Percentiles rank a stretch among this genome's conserved stretches.
Evolutionary conservation across 2,329 filamentous ascomycete species (phyloP).

Genomic region (Fusarium sterilihyphosum): DNA sequence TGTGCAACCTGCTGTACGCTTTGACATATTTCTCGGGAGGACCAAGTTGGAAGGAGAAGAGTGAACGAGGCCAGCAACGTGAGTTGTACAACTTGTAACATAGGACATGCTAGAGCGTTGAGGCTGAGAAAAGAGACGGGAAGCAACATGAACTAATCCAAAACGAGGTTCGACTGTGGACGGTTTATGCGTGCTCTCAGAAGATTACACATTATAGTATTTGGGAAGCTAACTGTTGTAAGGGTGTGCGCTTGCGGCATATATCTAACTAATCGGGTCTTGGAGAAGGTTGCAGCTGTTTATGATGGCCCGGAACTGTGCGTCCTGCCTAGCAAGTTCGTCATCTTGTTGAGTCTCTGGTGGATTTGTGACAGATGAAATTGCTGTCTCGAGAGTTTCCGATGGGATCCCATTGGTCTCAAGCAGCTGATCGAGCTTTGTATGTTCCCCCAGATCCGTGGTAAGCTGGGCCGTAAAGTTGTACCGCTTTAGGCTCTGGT

Average conservation of each 20-base stretch:
- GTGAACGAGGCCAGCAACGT: slow-evolving; percentile 23
- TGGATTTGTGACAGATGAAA: slow-evolving; percentile 55
- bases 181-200: slow-evolving; percentile 11
- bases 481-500: slow-evolving; percentile 72
- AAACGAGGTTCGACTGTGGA: slow-evolving; percentile 15
- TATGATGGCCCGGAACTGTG: slow-evolving; percentile 57
- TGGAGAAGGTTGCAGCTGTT: slow-evolving; percentile 52
- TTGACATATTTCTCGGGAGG: not conserved
- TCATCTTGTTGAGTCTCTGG: slow-evolving; percentile 23
- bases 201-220: slow-evolving; percentile 20
- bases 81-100: slow-evolving; percentile 18
- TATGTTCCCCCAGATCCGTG: slow-evolving; percentile 51
- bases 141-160: slow-evolving; percentile 18
- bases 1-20: slow-evolving; percentile 22
- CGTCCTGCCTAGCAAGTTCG: slow-evolving; percentile 51
- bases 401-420: slow-evolving; percentile 58
- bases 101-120: slow-evolving; percentile 29
- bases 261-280: slow-evolving; percentile 23
- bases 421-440: slow-evolving; percentile 58
- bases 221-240: not conserved
- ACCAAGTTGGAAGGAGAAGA: not conserved
- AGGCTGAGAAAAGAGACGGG: slow-evolving; percentile 30
- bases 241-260: slow-evolving; percentile 13
- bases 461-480: slow-evolving; percentile 73
- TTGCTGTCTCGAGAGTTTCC: slow-evolving; percentile 60